These are phyloP conservation scores for Coemansia sp. DNA, from an alignment of 192 early-diverging fungal species.

Conservation along the genomic window DNA sequence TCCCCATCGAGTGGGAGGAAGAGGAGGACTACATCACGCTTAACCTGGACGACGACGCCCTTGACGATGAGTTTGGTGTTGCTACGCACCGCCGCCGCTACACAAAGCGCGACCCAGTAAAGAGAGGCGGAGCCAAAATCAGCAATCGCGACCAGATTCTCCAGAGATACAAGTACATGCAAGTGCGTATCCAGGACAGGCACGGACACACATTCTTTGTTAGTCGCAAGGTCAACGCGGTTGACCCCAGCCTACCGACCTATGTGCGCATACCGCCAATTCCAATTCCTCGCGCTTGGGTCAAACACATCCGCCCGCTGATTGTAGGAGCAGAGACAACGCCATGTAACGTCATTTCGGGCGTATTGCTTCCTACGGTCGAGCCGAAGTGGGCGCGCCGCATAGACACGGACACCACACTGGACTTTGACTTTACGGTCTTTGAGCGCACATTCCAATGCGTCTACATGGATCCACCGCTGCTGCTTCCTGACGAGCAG, in stretches of 20 bases:
- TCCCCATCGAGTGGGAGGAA: slow-evolving; percentile 74
- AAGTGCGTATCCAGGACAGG: slow-evolving; percentile 79
- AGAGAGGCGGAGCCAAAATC: slow-evolving; percentile 54
- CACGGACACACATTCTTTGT: slow-evolving; percentile 83
- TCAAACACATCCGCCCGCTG: slow-evolving; percentile 67
- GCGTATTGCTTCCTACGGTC: slow-evolving; percentile 33
- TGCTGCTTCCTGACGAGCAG: slow-evolving; percentile 54
- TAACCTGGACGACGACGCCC: slow-evolving; percentile 71
- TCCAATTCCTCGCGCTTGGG: slow-evolving; percentile 86
- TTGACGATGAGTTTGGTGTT: slow-evolving; percentile 75
- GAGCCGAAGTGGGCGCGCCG: slow-evolving; percentile 29
- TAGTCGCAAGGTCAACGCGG: slow-evolving; percentile 77
- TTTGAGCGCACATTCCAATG: slow-evolving; percentile 76
- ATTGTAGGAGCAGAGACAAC: slow-evolving; percentile 32
- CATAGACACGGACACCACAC: slow-evolving; percentile 25
- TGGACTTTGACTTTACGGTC: slow-evolving; percentile 34
- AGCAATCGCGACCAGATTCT: slow-evolving; percentile 67
- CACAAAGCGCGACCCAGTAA: slow-evolving; percentile 32
- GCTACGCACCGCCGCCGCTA: slow-evolving; percentile 44
- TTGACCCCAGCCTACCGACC: slow-evolving; percentile 82
- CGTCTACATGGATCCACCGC: slow-evolving; percentile 89
- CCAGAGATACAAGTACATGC: slow-evolving; percentile 82
- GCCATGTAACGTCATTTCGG: slow-evolving; percentile 26
- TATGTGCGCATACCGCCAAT: slow-evolving; percentile 84
- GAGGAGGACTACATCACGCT: slow-evolving; percentile 62